Evolutionary conservation across 2,329 filamentous ascomycete genomes (phyloP).

Genomic region (Talaromyces sp.): DNA sequence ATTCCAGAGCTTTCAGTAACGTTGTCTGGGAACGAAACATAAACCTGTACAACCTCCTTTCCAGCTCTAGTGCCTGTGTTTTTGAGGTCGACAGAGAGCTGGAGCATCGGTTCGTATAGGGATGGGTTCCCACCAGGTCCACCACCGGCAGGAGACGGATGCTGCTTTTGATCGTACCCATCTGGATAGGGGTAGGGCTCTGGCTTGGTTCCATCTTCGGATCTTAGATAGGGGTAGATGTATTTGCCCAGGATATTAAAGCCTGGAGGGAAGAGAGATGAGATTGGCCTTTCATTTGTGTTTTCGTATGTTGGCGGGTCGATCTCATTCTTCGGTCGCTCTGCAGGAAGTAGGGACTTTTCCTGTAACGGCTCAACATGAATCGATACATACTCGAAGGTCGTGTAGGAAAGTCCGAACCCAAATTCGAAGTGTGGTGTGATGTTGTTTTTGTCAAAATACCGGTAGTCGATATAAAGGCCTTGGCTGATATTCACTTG

Average conservation of each 20-base stretch:
- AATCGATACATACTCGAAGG: slow-evolving; percentile 64
- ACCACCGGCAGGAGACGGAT: slow-evolving; percentile 67
- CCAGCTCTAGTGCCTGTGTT: slow-evolving; percentile 54
- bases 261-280: slow-evolving; percentile 62
- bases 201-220: slow-evolving; percentile 51
- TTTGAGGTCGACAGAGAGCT: slow-evolving; percentile 49
- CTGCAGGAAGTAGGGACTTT: slow-evolving; percentile 53
- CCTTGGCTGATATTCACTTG: slow-evolving; percentile 85
- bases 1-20: slow-evolving; percentile 31
- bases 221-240: slow-evolving; percentile 71
- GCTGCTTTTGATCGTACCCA: slow-evolving; percentile 56
- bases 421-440: slow-evolving; percentile 83
- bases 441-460: slow-evolving; percentile 78
- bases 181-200: slow-evolving; percentile 55
- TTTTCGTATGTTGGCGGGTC: slow-evolving; percentile 59
- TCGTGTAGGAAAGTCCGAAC: slow-evolving; percentile 80
- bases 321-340: slow-evolving; percentile 44
- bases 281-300: slow-evolving; percentile 57
- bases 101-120: slow-evolving; percentile 54
- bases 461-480: slow-evolving; percentile 84
- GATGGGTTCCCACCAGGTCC: slow-evolving; percentile 56
- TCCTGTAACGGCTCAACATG: slow-evolving; percentile 50
- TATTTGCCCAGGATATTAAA: slow-evolving; percentile 69
- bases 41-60: slow-evolving; percentile 59
- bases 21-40: slow-evolving; percentile 66